Evolutionary conservation across 169 alveolate species (phyloP), one percentile per base, ranked within the genome.

Genomic region (Cryptosporidium canis): DNA sequence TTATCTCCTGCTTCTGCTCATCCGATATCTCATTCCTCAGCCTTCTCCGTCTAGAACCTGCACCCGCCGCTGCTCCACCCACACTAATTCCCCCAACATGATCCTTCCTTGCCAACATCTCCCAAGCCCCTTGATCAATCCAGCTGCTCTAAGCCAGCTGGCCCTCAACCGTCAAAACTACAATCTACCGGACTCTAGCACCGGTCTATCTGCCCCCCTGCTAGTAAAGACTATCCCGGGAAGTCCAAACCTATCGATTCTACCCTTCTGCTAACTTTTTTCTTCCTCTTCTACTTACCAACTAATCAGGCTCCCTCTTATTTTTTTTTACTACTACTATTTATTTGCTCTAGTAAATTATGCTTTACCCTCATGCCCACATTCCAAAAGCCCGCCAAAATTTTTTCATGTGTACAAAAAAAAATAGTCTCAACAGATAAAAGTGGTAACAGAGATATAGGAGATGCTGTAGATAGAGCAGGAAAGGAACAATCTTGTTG

Each of bases 1-100:
- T 97, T 39, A 98, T 96, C 91, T 98, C 99, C 66, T 96, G 93
- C 68, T 95, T 94, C 90, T 97, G 98, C 85, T 97, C 99, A 65
- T 97, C 98, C 27, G 96, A 94, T 53, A 96, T 90, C 90, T 96
- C 98, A 58, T 77, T 84, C 48, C 91, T 66, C 53, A 83, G 39
- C 29, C 93, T 47, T 61, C 91, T 55, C 39, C 83, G 33, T 65
- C 90, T 83, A 27, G 85, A 58, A 58, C 18, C 48, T 41, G 47
- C 85, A 9, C 72, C 72, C 11, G 85, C 55, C 39, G 85, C 21
- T 39, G 77, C 21, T 9, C 66, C 53, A n/a, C 85, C 85, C 14
- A 77, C 85, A 63, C 2, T 7, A 41, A 77, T 55, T 14, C 66
- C 72, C 18, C 85, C 24, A 16, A 53, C 53, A 43, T 77, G 70